A percentile compares a stretch with the other conserved stretches of the same genome.
phyloP scores from a whole-genome alignment of 2,329 filamentous ascomycete genomes.

The Aaosphaeria pasadenensis region DNA sequence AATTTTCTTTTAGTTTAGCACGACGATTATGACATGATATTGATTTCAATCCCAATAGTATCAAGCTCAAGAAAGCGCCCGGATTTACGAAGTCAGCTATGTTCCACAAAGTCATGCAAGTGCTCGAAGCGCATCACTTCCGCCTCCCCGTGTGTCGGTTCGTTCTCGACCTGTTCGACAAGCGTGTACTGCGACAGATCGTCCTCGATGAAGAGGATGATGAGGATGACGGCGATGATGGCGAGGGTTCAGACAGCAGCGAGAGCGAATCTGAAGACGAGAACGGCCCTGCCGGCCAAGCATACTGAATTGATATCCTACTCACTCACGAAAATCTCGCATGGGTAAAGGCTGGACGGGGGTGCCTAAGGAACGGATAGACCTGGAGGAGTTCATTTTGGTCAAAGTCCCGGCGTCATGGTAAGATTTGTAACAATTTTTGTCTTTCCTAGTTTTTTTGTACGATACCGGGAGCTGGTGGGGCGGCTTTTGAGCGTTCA shows the following conservation, averaged over 20 bases:
- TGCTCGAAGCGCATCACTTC: conserved; percentile 88
- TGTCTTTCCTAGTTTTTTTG: too few species aligned
- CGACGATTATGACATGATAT: too few species aligned
- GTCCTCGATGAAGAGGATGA: conserved; percentile 71
- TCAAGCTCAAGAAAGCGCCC: conserved; percentile 71
- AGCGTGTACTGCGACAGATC: conserved; percentile 77
- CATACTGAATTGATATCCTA: background rate
- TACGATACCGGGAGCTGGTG: too few species aligned
- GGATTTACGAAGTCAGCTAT: conserved; percentile 74
- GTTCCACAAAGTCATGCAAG: conserved; percentile 79
- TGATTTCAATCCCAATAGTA: conserved; percentile 43
- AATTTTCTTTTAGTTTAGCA: too few species aligned
- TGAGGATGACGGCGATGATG: conserved; percentile 45
- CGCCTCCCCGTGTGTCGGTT: conserved; percentile 82
- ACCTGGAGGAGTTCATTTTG: too few species aligned
- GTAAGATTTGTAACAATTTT: too few species aligned
- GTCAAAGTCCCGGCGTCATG: too few species aligned
- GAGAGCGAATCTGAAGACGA: conserved; percentile 24
- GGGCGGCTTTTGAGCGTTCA: too few species aligned
- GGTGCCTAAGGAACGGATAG: too few species aligned
- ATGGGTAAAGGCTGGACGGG: too few species aligned
- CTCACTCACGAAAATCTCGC: too few species aligned
- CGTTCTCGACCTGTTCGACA: conserved; percentile 92
- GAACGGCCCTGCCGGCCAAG: background rate
- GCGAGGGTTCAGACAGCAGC: conserved; percentile 32